Conservation (phyloP, 352 stramenopile genomes). For the Phytophthora quininea region DNA sequence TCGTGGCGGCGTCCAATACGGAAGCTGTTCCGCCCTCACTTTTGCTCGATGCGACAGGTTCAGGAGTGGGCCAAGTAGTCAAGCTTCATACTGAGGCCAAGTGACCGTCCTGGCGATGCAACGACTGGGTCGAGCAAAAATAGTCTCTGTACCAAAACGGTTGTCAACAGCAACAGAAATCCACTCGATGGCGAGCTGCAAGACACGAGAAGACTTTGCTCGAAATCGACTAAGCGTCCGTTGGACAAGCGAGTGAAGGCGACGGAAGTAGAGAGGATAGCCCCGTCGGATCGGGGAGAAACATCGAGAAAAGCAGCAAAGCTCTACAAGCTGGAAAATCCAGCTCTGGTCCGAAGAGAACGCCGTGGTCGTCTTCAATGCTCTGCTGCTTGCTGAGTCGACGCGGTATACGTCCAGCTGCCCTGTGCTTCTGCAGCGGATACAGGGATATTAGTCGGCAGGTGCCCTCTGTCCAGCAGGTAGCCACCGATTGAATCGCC, state of each 20-base stretch:
- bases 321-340: neutral
- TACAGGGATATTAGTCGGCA: neutral
- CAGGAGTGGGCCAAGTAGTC: constrained; percentile 22
- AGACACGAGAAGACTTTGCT: neutral
- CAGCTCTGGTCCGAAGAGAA: neutral
- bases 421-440: neutral
- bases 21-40: constrained; percentile 19
- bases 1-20: constrained; percentile 14
- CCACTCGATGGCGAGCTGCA: neutral
- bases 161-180: neutral
- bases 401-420: neutral
- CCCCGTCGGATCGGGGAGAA: too few species aligned
- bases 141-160: neutral
- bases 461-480: neutral
- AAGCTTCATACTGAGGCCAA: neutral
- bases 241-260: neutral
- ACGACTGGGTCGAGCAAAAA: constrained; percentile 1
- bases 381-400: too few species aligned
- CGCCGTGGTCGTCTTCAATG: too few species aligned
- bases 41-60: constrained; percentile 25
- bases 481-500: too few species aligned
- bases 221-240: neutral
- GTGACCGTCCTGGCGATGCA: neutral
- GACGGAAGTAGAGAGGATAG: too few species aligned
- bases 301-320: too few species aligned